phyloP scores from a whole-genome alignment of 1,284 basidiomycete species.

The Sporisorium iseilematis-ciliati region DNA sequence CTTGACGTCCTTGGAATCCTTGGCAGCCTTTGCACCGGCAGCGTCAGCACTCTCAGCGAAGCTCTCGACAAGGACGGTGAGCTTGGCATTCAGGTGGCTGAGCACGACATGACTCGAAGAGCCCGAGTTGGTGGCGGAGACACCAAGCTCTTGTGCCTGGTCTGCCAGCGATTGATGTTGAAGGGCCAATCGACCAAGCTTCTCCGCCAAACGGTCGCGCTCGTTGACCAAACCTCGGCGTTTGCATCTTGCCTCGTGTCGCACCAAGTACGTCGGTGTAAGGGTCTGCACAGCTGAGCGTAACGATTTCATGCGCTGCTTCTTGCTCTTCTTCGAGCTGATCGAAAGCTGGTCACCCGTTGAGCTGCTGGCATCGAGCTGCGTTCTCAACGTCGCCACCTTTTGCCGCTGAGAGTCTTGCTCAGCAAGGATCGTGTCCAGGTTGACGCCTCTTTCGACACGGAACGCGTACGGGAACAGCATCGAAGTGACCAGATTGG shows the following conservation, averaged over 20 bases:
- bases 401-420: conserved; percentile 24
- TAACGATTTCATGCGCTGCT: conserved; percentile 30
- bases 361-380: conserved; percentile 30
- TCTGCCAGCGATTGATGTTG: conserved; percentile 35
- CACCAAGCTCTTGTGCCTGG: conserved; percentile 23
- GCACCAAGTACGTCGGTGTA: conserved; percentile 44
- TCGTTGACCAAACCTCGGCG: conserved; percentile 44
- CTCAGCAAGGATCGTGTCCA: conserved; percentile 27
- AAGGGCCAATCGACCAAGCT: conserved; percentile 47
- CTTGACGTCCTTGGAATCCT: conserved; percentile 20
- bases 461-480: conserved; percentile 54
- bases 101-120: conserved; percentile 19
- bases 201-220: conserved; percentile 48
- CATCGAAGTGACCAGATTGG: conserved; percentile 54
- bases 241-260: conserved; percentile 60
- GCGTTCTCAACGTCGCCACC: conserved; percentile 28
- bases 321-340: conserved; percentile 25
- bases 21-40: background rate
- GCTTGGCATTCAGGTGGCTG: conserved; percentile 43
- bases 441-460: conserved; percentile 29
- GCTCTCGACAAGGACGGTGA: conserved; percentile 34
- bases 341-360: conserved; percentile 20
- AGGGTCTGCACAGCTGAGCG: conserved; percentile 38
- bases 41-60: conserved; percentile 1
- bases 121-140: conserved; percentile 1